Evolutionary conservation across 352 stramenopile species (phyloP).

Genomic region (Globisporangium sylvaticum): DNA sequence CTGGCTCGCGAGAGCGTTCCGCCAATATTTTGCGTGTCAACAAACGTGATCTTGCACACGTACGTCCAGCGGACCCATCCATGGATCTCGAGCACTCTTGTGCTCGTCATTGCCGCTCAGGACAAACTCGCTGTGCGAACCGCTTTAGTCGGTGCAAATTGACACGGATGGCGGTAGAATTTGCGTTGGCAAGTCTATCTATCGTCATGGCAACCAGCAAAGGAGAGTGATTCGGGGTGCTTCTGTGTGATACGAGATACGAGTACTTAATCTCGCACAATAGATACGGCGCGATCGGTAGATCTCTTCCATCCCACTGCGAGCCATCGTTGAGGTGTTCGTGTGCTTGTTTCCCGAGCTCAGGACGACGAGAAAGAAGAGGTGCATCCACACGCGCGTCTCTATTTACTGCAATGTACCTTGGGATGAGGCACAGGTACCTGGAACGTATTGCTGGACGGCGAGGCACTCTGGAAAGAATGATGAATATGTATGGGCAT

Average conservation of each 20-base stretch:
- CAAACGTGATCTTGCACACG: not conserved
- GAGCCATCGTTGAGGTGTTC: not conserved
- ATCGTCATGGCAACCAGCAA: not conserved
- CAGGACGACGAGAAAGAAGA: not conserved
- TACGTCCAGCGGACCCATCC: not conserved
- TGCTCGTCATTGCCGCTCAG: not conserved
- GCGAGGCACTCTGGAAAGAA: not conserved
- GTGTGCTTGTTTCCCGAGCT: not conserved
- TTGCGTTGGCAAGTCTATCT: not conserved
- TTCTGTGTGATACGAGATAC: too few species aligned
- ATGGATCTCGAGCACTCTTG: too few species aligned
- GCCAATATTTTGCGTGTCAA: constrained; percentile 3
- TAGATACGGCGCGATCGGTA: not conserved
- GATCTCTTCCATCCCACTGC: not conserved
- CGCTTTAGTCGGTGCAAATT: not conserved
- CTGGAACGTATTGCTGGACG: not conserved
- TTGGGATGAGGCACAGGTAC: not conserved
- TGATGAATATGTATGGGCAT: not conserved
- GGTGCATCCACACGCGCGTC: not conserved
- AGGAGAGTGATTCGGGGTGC: not conserved
- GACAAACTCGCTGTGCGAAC: not conserved
- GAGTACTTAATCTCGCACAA: not conserved
- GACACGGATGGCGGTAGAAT: not conserved
- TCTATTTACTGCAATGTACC: not conserved
- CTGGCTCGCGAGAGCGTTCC: constrained; percentile 1